These are phyloP conservation scores for Trametes meyenii DNA, from an alignment of 768 basidiomycete genomes.

Conservation along the genomic window DNA sequence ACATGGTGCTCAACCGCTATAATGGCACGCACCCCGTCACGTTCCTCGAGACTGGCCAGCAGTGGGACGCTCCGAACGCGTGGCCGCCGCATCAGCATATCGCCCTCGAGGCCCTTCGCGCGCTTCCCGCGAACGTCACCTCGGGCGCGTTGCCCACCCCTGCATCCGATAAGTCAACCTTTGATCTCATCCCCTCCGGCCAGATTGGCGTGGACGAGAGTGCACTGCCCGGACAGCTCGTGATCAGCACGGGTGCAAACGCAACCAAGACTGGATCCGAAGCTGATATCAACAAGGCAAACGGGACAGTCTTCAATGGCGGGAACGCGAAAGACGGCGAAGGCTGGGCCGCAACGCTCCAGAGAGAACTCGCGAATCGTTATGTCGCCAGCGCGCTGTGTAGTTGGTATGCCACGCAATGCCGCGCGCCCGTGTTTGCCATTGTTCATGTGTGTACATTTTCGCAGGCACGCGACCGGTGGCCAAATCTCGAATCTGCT, in stretches of 20 bases:
- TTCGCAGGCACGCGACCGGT: slow-evolving; percentile 78
- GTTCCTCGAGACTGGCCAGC: slow-evolving; percentile 75
- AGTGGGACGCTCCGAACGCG: slow-evolving; percentile 90
- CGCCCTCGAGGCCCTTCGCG: slow-evolving; percentile 71
- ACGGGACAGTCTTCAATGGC: slow-evolving; percentile 65
- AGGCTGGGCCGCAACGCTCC: slow-evolving; percentile 65
- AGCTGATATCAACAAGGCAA: slow-evolving; percentile 62
- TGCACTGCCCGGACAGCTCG: slow-evolving; percentile 69
- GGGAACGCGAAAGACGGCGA: slow-evolving; percentile 63
- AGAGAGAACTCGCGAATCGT: slow-evolving; percentile 80
- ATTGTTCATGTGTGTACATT: not conserved
- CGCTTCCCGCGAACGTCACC: slow-evolving; percentile 74
- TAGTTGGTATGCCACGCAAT: slow-evolving; percentile 66
- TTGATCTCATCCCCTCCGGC: slow-evolving; percentile 70
- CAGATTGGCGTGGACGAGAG: slow-evolving; percentile 79
- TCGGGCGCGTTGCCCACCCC: slow-evolving; percentile 56
- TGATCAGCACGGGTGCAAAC: slow-evolving; percentile 45
- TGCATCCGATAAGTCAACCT: slow-evolving; percentile 55
- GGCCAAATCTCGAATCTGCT: slow-evolving; percentile 76
- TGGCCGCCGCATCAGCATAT: slow-evolving; percentile 92
- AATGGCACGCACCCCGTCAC: slow-evolving; percentile 87
- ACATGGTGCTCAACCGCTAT: slow-evolving; percentile 81
- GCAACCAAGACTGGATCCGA: slow-evolving; percentile 53
- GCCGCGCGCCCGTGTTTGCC: not conserved
- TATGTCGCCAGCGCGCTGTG: slow-evolving; percentile 84